Evolutionary conservation across 257 asterid species (phyloP).

Genomic region (Voacanga thouarsii): DNA sequence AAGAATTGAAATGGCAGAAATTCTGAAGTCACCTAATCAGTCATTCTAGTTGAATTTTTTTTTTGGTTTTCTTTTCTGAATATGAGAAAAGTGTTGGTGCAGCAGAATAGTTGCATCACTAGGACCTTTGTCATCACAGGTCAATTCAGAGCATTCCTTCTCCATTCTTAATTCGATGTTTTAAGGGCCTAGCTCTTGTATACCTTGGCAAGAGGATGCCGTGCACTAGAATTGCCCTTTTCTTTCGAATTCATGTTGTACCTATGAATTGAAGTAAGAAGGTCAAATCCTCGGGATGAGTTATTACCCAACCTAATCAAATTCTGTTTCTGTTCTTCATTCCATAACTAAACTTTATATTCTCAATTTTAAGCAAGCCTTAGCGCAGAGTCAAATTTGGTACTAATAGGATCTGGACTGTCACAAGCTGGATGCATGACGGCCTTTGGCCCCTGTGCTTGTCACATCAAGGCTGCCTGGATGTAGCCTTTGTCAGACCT

Average conservation of each 20-base stretch:
- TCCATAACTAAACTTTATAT: background rate
- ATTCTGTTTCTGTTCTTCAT: background rate
- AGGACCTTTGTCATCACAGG: background rate
- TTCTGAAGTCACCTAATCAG: background rate
- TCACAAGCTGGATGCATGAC: background rate
- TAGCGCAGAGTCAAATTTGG: background rate
- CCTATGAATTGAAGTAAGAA: background rate
- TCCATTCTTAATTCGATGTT: background rate
- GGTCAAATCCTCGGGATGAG: background rate
- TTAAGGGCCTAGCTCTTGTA: background rate
- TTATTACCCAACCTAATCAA: background rate
- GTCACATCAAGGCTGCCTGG: background rate
- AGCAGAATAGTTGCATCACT: background rate
- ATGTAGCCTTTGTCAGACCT: background rate
- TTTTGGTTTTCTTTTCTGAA: no score
- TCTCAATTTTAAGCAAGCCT: background rate
- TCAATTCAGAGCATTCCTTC: background rate
- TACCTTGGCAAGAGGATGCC: background rate
- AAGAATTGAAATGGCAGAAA: background rate
- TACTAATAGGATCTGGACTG: background rate
- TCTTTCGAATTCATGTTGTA: background rate
- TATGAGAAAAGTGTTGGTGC: no score
- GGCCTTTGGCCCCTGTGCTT: background rate
- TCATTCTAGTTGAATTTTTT: background rate
- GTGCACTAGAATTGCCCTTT: background rate